Percentiles rank a stretch among this genome's conserved stretches.
Conservation (phyloP, 148 eudicot species). For the Silene latifolia region DNA sequence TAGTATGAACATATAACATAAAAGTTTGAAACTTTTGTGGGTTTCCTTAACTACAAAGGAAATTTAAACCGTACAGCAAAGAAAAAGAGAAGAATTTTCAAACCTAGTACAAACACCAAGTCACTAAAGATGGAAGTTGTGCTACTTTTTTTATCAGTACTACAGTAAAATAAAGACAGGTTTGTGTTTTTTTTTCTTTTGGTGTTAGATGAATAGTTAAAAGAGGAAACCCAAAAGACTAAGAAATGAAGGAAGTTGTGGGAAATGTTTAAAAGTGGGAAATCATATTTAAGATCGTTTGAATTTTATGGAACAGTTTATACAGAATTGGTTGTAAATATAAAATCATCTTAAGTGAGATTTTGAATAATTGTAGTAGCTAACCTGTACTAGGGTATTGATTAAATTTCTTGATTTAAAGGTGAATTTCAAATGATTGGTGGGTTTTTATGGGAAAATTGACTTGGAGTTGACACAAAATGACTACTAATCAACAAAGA, state of each 20-base stretch:
- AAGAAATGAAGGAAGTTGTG: background rate
- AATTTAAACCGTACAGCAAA: background rate
- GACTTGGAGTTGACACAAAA: background rate
- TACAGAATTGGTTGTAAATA: background rate
- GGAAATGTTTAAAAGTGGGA: background rate
- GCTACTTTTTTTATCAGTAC: background rate
- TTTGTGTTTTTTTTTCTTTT: too few relatives aligned
- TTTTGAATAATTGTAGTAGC: too few relatives aligned
- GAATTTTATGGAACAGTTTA: background rate
- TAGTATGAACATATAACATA: too few relatives aligned
- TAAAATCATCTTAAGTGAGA: too few relatives aligned
- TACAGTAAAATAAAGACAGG: too few relatives aligned
- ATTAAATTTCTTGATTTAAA: too few relatives aligned
- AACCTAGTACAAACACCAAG: slow-evolving; percentile 1
- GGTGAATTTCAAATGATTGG: background rate
- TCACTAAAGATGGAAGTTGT: background rate
- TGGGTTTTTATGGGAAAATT: slow-evolving; percentile 1
- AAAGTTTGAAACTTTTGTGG: background rate
- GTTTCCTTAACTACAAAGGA: slow-evolving; percentile 17
- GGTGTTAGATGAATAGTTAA: background rate
- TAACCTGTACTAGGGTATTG: too few relatives aligned
- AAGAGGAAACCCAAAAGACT: slow-evolving; percentile 19
- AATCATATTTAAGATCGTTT: background rate
- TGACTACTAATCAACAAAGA: background rate
- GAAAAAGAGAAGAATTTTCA: background rate